Evolutionary conservation across 257 asterid genomes (phyloP), one percentile per base, ranked within the genome.

Genomic region (Salvia hispanica): DNA sequence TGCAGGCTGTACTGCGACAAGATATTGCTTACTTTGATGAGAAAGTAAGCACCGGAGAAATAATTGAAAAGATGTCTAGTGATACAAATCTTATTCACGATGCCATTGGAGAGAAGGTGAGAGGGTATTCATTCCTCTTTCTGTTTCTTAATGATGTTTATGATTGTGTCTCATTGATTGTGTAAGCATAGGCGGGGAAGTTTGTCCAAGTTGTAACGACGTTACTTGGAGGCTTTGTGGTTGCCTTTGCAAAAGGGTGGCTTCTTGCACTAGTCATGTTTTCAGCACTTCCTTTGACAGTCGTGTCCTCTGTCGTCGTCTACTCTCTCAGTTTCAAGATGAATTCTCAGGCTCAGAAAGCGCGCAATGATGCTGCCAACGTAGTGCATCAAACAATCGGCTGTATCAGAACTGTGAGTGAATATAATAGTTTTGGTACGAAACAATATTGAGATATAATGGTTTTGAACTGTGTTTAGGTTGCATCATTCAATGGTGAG

Each of bases 11-110:
- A 31, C 78, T 87, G 42, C 74, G 71, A 40, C 91, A 87, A 73
- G 89, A 87, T 47, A 74, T 87, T 58, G 78, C 80, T 15, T 87
- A 64, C 75, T 87, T 83, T 40, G 91, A 85, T 66, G 69, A 65
- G 72, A 83, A 85, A 79, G 77, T 78, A 33, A 76, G 63, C 56
- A 77, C 74, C 9, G 89, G 89, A 43, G 85, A 87, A 78, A 85
- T 78, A 43, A 65, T 74, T 43, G 80, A 76, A 28, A 72, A 78
- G 39, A 76, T 82, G 75, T 78, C 88, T 9, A 76, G 78, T 16
- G 91, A 87, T 66, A 76, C 74, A 25, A 54, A 78, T 74, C 55
- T 76, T 36, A 74, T 87, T 53, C 89, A 85, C 69, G 79, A 85
- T 44, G 87, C 89, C 47, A 73, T 78, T 54, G 82, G 83, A n/a